Evolutionary conservation across 768 basidiomycete genomes (phyloP).

Genomic region (Pleurotus citrinopileatus): DNA sequence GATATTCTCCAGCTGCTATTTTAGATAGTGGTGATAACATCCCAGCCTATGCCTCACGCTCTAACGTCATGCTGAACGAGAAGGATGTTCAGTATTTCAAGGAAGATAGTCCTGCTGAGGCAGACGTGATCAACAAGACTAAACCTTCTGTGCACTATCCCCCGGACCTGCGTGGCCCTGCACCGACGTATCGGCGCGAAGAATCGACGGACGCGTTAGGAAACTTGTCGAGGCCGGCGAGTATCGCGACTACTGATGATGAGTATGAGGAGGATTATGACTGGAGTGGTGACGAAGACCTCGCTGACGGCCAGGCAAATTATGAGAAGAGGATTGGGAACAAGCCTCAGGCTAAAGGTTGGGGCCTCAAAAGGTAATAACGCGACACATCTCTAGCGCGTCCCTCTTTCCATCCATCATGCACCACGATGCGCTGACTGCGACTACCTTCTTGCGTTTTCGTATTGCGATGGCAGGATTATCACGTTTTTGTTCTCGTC

Average conservation of each 20-base stretch:
- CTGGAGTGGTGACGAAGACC: slow-evolving; percentile 78
- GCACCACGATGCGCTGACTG: slow-evolving; percentile 5
- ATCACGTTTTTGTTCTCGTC: slow-evolving; percentile 66
- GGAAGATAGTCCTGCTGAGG: not conserved
- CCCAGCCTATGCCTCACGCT: slow-evolving; percentile 25
- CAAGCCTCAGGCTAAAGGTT: slow-evolving; percentile 39
- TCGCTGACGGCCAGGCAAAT: slow-evolving; percentile 67
- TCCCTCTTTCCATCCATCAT: not conserved
- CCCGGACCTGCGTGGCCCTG: slow-evolving; percentile 32
- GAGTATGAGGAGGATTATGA: slow-evolving; percentile 65
- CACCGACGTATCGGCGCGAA: slow-evolving; percentile 24
- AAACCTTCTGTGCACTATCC: slow-evolving; percentile 54
- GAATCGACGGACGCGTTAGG: slow-evolving; percentile 25
- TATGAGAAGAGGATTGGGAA: slow-evolving; percentile 60
- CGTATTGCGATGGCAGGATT: slow-evolving; percentile 38
- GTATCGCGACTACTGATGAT: slow-evolving; percentile 54
- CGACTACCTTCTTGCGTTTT: too few species aligned
- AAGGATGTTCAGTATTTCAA: slow-evolving; percentile 12
- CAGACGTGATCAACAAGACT: slow-evolving; percentile 17
- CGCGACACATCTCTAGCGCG: too few species aligned
- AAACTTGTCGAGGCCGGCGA: slow-evolving; percentile 32
- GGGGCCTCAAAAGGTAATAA: slow-evolving; percentile 56
- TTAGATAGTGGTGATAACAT: slow-evolving; percentile 14
- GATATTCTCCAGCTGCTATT: not conserved
- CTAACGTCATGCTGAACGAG: slow-evolving; percentile 15